Conservation (phyloP, 768 basidiomycete genomes). For the Trametes punicea region DNA sequence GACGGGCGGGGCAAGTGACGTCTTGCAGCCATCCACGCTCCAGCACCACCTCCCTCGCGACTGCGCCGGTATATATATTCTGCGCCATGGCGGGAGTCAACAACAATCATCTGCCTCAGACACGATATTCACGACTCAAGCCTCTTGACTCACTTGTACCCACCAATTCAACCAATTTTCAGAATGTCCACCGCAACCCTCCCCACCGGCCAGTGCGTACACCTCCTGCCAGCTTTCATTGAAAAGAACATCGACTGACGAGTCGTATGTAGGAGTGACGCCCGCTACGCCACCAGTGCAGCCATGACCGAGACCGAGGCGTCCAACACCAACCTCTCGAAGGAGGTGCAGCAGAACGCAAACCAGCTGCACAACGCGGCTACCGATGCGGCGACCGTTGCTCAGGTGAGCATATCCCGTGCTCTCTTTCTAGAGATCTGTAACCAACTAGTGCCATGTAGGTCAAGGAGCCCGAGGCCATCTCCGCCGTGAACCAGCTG, state of each 20-base stretch:
- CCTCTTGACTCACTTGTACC: background rate
- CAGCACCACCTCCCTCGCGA: background rate
- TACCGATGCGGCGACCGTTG: conserved; percentile 47
- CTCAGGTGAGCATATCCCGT: conserved; percentile 37
- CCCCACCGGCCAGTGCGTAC: conserved; percentile 17
- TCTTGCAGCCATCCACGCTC: conserved; percentile 2
- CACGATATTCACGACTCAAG: background rate
- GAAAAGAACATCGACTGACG: background rate
- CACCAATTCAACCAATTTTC: background rate
- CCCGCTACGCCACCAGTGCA: conserved; percentile 51
- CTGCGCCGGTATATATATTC: background rate
- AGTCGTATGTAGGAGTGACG: conserved; percentile 22
- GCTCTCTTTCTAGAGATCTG: too few species aligned
- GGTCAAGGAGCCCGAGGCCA: conserved; percentile 23
- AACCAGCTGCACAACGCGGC: conserved; percentile 45
- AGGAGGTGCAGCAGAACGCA: conserved; percentile 47
- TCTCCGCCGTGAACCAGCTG: conserved; percentile 29
- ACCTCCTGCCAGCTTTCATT: conserved; percentile 1
- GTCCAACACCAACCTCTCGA: conserved; percentile 37
- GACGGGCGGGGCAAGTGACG: conserved; percentile 8
- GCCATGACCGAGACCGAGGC: conserved; percentile 50
- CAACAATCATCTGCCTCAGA: background rate
- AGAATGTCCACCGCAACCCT: conserved; percentile 17
- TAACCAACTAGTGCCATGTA: background rate
- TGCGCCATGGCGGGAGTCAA: background rate